Evolutionary conservation across 2,329 filamentous ascomycete genomes (phyloP).

Genomic region (Talaromyces sp.): DNA sequence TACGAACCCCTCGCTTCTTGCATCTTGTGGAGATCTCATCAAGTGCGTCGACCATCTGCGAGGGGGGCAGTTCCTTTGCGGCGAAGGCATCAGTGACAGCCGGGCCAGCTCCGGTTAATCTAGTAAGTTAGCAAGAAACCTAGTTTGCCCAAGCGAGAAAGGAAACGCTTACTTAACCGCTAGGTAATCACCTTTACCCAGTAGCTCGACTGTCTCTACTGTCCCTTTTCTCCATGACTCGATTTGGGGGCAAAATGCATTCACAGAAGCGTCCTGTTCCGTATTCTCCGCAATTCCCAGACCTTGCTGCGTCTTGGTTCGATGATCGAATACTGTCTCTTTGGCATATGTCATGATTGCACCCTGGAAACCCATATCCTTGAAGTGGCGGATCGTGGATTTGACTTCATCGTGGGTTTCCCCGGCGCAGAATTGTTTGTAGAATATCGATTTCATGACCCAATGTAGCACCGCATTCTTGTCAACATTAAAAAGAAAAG

Average conservation of each 20-base stretch:
- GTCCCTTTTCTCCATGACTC: neutral
- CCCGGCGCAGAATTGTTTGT: constrained; percentile 85
- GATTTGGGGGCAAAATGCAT: neutral
- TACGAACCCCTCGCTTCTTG: constrained; percentile 59
- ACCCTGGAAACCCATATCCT: constrained; percentile 71
- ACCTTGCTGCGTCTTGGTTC: constrained; percentile 18
- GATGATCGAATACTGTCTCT: constrained; percentile 62
- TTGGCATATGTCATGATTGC: constrained; percentile 79
- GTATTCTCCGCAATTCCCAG: neutral
- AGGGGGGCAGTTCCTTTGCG: neutral
- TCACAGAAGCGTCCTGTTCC: neutral
- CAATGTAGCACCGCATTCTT: constrained; percentile 42
- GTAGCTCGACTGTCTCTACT: neutral
- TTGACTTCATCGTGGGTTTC: constrained; percentile 64
- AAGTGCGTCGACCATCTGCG: neutral
- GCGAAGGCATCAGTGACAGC: neutral
- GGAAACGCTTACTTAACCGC: neutral
- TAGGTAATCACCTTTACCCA: constrained; percentile 1
- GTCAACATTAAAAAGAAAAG: constrained; percentile 32
- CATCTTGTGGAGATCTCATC: constrained; percentile 12
- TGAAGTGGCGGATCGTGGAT: constrained; percentile 58
- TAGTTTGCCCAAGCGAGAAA: neutral
- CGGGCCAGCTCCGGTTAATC: neutral
- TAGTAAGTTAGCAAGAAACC: neutral
- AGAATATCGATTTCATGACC: constrained; percentile 51